Evolutionary conservation across 1,139 yeast genomes (phyloP).

Genomic region (Debaryomyces robertsiae): DNA sequence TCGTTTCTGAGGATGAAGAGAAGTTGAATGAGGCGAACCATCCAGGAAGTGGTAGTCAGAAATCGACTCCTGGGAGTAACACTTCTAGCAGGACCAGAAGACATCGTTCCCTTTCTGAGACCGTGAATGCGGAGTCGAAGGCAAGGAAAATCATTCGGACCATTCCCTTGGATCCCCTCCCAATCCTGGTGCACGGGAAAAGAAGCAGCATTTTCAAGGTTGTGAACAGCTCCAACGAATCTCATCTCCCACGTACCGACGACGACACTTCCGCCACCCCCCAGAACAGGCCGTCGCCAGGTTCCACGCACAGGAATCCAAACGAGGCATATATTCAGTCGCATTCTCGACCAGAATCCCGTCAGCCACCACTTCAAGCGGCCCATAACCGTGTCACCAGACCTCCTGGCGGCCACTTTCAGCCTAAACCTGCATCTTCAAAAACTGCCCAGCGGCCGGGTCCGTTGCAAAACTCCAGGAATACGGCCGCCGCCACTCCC

Average conservation of each 20-base stretch:
- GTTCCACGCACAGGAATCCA: not conserved
- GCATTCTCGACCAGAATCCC: not conserved
- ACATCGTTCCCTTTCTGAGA: conserved; percentile 53
- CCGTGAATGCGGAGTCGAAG: conserved; percentile 63
- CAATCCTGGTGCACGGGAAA: conserved; percentile 50
- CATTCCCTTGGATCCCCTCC: conserved; percentile 81
- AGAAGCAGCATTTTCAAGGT: conserved; percentile 45
- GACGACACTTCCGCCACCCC: not conserved
- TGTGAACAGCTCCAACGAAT: conserved; percentile 37
- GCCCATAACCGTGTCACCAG: not conserved
- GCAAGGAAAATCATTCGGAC: conserved; percentile 76
- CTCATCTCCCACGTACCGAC: conserved; percentile 13
- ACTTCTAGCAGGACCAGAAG: conserved; percentile 36
- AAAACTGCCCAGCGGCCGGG: not conserved
- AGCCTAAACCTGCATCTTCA: not conserved
- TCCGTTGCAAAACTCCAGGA: too few species aligned
- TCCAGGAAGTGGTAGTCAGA: conserved; percentile 23
- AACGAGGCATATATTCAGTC: not conserved
- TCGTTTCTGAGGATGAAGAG: conserved; percentile 31
- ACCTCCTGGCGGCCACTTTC: too few species aligned
- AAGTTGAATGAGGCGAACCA: conserved; percentile 8
- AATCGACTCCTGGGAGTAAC: conserved; percentile 44
- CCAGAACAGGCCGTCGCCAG: not conserved
- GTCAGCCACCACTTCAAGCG: not conserved
- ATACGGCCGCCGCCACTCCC: not conserved